Percentiles rank a stretch among this genome's conserved stretches.
Conservation (phyloP, 164 flowering plant species). For the Umbilicus rupestris region DNA sequence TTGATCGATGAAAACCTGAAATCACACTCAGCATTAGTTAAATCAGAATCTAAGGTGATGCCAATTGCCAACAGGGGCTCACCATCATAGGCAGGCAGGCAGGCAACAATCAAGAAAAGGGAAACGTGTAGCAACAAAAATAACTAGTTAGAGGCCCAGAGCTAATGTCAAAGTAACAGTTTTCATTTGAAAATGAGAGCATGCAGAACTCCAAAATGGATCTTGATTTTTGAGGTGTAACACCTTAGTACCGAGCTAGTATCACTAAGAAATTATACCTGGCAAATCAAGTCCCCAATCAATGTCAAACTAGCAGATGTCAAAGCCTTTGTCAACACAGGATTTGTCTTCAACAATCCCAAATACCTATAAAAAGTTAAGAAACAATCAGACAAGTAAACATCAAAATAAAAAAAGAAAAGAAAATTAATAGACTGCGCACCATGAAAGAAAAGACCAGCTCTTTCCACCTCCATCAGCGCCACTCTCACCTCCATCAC, state of each 20-base stretch:
- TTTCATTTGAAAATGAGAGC: neutral
- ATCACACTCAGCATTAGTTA: neutral
- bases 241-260: neutral
- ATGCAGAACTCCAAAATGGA: too few relatives aligned
- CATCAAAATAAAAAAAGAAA: neutral
- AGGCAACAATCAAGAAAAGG: too few relatives aligned
- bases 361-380: slow-evolving; percentile 49
- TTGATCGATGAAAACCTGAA: slow-evolving; percentile 64
- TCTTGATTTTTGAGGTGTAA: neutral
- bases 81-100: too few relatives aligned
- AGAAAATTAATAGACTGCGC: neutral
- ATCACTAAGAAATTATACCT: slow-evolving; percentile 33
- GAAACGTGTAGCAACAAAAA: too few relatives aligned
- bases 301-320: slow-evolving; percentile 73
- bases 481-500: slow-evolving; percentile 33
- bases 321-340: slow-evolving; percentile 66
- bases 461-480: slow-evolving; percentile 26
- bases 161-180: too few relatives aligned
- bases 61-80: too few relatives aligned
- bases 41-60: too few relatives aligned
- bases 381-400: neutral
- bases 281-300: slow-evolving; percentile 72
- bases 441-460: slow-evolving; percentile 54
- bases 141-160: too few relatives aligned
- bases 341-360: slow-evolving; percentile 52